Base-by-base conservation (phyloP, 495 filamentous ascomycete species). In the Aspergillus leporis region DNA sequence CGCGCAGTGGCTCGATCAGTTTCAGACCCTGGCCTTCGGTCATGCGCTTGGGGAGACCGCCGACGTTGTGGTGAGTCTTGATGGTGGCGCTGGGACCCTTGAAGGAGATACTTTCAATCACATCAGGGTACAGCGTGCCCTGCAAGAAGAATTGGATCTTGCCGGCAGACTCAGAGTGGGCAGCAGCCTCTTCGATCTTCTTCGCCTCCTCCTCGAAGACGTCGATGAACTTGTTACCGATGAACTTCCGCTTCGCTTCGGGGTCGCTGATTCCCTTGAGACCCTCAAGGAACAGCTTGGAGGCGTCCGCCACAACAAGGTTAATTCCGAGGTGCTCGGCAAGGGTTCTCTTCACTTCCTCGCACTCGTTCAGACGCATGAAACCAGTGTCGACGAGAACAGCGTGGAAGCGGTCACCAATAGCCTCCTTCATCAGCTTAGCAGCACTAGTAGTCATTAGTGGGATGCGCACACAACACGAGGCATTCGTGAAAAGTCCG, bases 231-330 rank as follows among this genome's bases (percentile, higher is more conserved):
- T 83, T 88, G 58, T 79, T 80, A 31, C 92, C 93, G 66, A 98
- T 97, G 65, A 97, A 85, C 77, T 94, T 97, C 28, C 93, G 83
- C 82, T 98, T 98, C 74, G 87, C 82, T 75, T 98, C 93, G 0
- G 94, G 94, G 41, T 97, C 90, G 0, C 64, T 64, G 38, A 94
- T 83, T 25, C 91, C 93, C 70, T 87, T 86, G 9, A 98, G 81
- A 16, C 85, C 77, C 9, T 69, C 73, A 21, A 97, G 72, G 78
- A 98, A 98, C 16, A 78, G 76, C 62, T 93, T 78, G 18, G 83
- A 78, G 12, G 87, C 93, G 66, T 98, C 90, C 5, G 94, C 83
- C 46, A 98, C 88, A 0, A 90, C 96, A 14, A 98, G 78, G 70
- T 96, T 91, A 67, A 98, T 96, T 14, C 91, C 90, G 0, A 98